Evolutionary conservation across 78 protist species (phyloP).

Genomic region (Creolimax fragrantissima): DNA sequence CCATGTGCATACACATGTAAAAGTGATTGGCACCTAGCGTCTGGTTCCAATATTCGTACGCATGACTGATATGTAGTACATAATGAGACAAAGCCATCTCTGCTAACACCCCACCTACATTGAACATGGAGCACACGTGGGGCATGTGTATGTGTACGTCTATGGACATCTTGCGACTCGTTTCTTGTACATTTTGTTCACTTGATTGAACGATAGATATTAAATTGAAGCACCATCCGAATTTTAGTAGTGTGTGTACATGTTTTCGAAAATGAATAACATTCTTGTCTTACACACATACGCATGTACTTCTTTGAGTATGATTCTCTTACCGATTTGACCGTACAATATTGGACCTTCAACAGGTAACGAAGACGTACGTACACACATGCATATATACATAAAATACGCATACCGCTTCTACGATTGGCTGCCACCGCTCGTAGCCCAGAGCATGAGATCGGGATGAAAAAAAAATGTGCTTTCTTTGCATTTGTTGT

Average conservation of each 20-base stretch:
- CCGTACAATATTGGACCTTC: too few relatives aligned
- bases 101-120: background rate
- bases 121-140: background rate
- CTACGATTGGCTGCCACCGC: background rate
- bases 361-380: background rate
- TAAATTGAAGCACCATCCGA: too few relatives aligned
- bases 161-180: too few relatives aligned
- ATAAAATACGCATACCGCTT: background rate
- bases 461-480: background rate
- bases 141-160: too few relatives aligned
- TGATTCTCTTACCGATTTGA: too few relatives aligned
- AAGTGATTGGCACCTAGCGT: slow-evolving; percentile 8
- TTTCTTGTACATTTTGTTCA: too few relatives aligned
- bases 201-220: too few relatives aligned
- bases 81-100: background rate
- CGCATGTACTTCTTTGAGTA: too few relatives aligned
- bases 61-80: background rate
- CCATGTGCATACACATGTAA: slow-evolving; percentile 18
- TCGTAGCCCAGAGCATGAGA: background rate
- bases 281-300: too few relatives aligned
- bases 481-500: background rate
- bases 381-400: background rate
- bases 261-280: too few relatives aligned
- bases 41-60: background rate
- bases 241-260: too few relatives aligned